phyloP scores from a whole-genome alignment of 257 asterid species.

The Solanum sejunctum region DNA sequence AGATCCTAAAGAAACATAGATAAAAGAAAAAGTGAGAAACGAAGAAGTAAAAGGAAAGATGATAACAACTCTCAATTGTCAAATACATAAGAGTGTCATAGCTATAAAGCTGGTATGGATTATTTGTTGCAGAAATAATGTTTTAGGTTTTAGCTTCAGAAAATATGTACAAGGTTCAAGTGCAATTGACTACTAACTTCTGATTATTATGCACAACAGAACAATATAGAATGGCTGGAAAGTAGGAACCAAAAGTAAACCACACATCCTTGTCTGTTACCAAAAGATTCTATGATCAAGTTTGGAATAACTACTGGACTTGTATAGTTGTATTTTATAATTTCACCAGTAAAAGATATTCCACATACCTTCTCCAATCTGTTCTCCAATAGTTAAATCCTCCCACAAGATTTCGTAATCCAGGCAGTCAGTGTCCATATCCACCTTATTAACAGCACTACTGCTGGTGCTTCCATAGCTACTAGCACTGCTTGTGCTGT shows the following conservation, averaged over 20 bases:
- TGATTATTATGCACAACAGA: background rate
- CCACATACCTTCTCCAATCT: constrained; percentile 78
- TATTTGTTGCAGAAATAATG: background rate
- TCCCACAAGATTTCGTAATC: constrained; percentile 92
- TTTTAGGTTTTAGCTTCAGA: background rate
- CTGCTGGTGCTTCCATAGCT: constrained; percentile 78
- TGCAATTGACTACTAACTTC: background rate
- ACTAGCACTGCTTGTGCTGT: constrained; percentile 84
- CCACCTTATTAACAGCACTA: constrained; percentile 58
- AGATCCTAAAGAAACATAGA: constrained; percentile 46
- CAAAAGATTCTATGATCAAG: background rate
- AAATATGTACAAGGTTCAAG: background rate
- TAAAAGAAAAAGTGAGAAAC: constrained; percentile 15
- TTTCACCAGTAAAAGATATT: background rate
- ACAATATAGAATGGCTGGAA: background rate
- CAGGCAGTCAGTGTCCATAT: constrained; percentile 56
- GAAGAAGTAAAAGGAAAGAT: background rate
- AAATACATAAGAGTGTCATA: background rate
- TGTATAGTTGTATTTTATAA: background rate
- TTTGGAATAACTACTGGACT: background rate
- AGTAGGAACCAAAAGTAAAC: background rate
- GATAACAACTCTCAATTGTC: background rate
- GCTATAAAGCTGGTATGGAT: background rate
- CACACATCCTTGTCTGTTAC: background rate
- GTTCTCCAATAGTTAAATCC: constrained; percentile 87